A percentile compares a stretch with the other conserved stretches of the same genome.
These are phyloP conservation scores for Ambrosia trifida DNA, from an alignment of 129 eudicot genomes.

Conservation along the genomic window DNA sequence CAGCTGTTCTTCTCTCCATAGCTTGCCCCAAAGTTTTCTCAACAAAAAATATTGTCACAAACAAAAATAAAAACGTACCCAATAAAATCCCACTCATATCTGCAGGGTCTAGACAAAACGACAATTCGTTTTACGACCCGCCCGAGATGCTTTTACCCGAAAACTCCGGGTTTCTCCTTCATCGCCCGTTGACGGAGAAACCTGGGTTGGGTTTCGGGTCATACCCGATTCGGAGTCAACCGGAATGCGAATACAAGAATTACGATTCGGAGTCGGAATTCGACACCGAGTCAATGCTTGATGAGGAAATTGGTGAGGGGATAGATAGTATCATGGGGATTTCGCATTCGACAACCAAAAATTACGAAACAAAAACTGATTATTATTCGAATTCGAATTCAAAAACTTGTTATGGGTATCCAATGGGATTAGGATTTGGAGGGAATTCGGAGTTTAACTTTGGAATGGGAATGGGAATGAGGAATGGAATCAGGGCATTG, in stretches of 20 bases:
- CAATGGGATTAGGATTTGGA: slow-evolving; percentile 77
- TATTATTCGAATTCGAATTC: slow-evolving; percentile 8
- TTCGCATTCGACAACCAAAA: slow-evolving; percentile 16
- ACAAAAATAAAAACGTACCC: slow-evolving; percentile 5
- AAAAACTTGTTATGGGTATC: slow-evolving; percentile 68
- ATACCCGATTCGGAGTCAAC: slow-evolving; percentile 25
- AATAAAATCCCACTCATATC: too few species aligned
- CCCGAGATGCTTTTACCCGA: slow-evolving; percentile 70
- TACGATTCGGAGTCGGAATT: slow-evolving; percentile 13
- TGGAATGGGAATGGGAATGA: slow-evolving; percentile 76
- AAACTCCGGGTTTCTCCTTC: slow-evolving; percentile 50
- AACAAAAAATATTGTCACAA: slow-evolving; percentile 57
- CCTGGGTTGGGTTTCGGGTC: slow-evolving; percentile 39
- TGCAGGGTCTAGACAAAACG: slow-evolving; percentile 27
- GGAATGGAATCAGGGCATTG: slow-evolving; percentile 56
- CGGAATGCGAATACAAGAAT: slow-evolving; percentile 21
- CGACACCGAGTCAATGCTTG: slow-evolving; percentile 84
- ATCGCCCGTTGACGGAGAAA: slow-evolving; percentile 44
- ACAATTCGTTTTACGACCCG: slow-evolving; percentile 41
- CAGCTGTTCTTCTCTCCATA: slow-evolving; percentile 85
- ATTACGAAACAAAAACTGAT: slow-evolving; percentile 21
- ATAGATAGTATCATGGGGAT: slow-evolving; percentile 85
- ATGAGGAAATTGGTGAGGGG: slow-evolving; percentile 86
- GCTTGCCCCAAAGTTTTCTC: slow-evolving; percentile 87
- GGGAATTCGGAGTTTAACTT: slow-evolving; percentile 45